Percentiles rank a stretch among this genome's conserved stretches.
These are phyloP conservation scores for Ascodesmis nigricans DNA, from an alignment of 495 filamentous ascomycete species.

Conservation along the genomic window DNA sequence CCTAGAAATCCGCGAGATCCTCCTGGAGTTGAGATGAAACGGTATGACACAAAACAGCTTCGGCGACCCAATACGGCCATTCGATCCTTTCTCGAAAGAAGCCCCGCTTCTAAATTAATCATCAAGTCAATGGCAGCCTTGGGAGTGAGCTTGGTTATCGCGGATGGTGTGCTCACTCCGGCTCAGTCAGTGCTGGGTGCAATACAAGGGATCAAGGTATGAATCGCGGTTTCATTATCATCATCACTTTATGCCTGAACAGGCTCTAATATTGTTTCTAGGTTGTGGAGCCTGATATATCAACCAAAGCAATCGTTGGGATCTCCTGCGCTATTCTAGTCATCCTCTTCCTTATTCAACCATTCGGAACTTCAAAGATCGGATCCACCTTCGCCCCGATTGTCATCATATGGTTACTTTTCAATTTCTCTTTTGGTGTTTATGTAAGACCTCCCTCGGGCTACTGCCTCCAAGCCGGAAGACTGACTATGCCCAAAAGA, in stretches of 20 bases:
- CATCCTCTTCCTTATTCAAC: conserved; percentile 45
- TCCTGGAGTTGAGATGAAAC: conserved; percentile 32
- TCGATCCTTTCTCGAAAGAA: conserved; percentile 36
- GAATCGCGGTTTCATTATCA: no score
- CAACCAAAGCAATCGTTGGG: conserved; percentile 37
- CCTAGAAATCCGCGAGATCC: conserved; percentile 33
- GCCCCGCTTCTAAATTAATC: conserved; percentile 27
- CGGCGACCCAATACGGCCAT: conserved; percentile 29
- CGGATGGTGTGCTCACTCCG: conserved; percentile 47
- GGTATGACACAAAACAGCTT: conserved; percentile 34
- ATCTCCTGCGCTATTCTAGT: conserved; percentile 46
- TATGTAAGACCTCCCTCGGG: conserved; percentile 26
- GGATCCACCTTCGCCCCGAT: conserved; percentile 45
- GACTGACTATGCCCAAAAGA: conserved; percentile 19
- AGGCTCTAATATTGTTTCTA: no score
- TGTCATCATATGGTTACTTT: conserved; percentile 47
- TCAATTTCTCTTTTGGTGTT: conserved; percentile 46
- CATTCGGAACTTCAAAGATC: conserved; percentile 46
- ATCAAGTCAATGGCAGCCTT: conserved; percentile 48
- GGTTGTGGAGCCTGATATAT: conserved; percentile 27
- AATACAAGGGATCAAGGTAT: conserved; percentile 43
- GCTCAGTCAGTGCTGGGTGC: conserved; percentile 49
- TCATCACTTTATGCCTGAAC: no score
- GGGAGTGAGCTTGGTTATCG: conserved; percentile 47
- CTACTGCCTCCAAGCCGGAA: not conserved